Base-by-base conservation (phyloP, 441 rosid genomes). In the Melastoma candidum region DNA sequence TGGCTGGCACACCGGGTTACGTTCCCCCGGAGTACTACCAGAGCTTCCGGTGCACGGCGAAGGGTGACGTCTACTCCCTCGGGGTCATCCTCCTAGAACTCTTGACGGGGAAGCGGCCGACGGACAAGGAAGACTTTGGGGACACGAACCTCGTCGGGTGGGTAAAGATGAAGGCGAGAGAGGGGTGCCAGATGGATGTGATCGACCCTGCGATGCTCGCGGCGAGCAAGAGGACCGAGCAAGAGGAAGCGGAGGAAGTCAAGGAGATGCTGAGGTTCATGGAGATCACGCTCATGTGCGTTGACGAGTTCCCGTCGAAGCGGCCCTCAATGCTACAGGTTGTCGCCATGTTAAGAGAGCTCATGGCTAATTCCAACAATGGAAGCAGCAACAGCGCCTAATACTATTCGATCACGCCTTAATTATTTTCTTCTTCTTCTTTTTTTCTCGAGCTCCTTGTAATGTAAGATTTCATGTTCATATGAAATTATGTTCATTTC, bases 11-110 rank as follows among this genome's bases (percentile, higher is more conserved):
- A 11, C 98, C 98, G 1, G 98, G 98, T 7, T 90, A 90, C 41
- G 96, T 90, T 11, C 98, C 98, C 0, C 96, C 98, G 0, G 98
- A 90, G 53, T 90, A 90, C 66, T 90, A 87, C 77, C 97, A 90
- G 47, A 90, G 97, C 74, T 90, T 90, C 61, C 62, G 98, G 43
- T 90, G 98, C 80, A 90, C 96, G 0, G 83, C 96, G 4, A 90
- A 79, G 73, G 98, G 98, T 2, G 98, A 90, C 12, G 96, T 90
- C 44, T 90, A 90, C 59, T 92, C 98, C 0, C 67, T 85, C n/a
- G 98, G 98, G 36, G 96, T 92, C 0, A 95, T 87, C 25, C 77
- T 92, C 46, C 56, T 92, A 22, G 98, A 92, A 74, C 82, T 92
- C 12, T 55, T 92, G 64, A 85, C 95, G 0, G 96, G 98, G 49